These are phyloP conservation scores for Colletotrichum musae DNA, from an alignment of 2,329 filamentous ascomycete species.

Conservation along the genomic window DNA sequence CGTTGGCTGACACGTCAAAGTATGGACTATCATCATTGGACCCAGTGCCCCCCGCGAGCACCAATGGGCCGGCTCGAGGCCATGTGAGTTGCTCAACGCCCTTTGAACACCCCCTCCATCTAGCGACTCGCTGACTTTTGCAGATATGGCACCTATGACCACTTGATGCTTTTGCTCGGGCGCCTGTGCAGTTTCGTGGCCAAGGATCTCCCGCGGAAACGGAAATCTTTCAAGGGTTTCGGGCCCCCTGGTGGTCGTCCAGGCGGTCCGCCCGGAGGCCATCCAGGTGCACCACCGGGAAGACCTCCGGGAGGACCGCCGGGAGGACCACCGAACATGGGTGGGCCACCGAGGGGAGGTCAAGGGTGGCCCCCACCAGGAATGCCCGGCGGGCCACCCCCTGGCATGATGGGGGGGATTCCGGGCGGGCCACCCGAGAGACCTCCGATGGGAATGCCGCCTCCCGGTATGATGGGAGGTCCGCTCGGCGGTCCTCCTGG, in stretches of 20 bases:
- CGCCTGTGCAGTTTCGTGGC: conserved; percentile 84
- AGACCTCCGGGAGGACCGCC: conserved; percentile 46
- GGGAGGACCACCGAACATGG: conserved; percentile 48
- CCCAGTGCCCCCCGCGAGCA: conserved; percentile 88
- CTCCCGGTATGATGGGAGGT: conserved; percentile 9
- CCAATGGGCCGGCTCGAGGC: conserved; percentile 83
- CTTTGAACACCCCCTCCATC: not conserved
- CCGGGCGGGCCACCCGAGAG: conserved; percentile 21
- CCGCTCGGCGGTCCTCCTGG: conserved; percentile 43
- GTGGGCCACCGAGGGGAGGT: conserved; percentile 20
- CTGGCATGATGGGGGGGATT: conserved; percentile 27
- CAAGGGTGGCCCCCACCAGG: conserved; percentile 32
- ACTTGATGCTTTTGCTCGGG: conserved; percentile 85
- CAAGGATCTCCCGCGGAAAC: conserved; percentile 84
- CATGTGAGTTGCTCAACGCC: conserved; percentile 64
- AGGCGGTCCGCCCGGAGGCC: conserved; percentile 50
- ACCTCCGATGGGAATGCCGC: conserved; percentile 16
- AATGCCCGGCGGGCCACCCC: conserved; percentile 19
- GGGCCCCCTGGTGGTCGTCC: conserved; percentile 56
- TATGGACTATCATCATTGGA: conserved; percentile 85
- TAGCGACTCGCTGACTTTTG: conserved; percentile 44
- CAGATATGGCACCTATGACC: conserved; percentile 91
- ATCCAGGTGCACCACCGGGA: conserved; percentile 15
- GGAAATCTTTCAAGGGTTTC: conserved; percentile 73
- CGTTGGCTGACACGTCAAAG: conserved; percentile 60